Conservation (phyloP, 768 basidiomycete species). For the Clavulina sp. region DNA sequence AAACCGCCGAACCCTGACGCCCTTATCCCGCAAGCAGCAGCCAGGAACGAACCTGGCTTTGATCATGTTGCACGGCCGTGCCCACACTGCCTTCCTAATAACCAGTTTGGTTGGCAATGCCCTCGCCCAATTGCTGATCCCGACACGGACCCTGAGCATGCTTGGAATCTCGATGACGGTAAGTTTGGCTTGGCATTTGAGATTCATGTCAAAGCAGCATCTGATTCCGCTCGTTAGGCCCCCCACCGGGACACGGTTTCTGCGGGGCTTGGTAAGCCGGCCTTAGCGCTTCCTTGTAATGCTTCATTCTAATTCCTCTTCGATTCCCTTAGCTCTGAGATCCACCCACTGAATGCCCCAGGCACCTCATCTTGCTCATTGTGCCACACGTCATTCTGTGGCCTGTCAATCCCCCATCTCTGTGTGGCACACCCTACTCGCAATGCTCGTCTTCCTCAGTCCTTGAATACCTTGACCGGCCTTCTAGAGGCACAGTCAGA, state of each 20-base stretch:
- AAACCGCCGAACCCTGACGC: slow-evolving; percentile 41
- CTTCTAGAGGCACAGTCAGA: slow-evolving; percentile 36
- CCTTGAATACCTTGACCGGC: slow-evolving; percentile 48
- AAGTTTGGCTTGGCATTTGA: background rate
- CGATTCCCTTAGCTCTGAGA: slow-evolving; percentile 38
- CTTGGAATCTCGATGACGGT: slow-evolving; percentile 65
- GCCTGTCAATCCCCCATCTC: slow-evolving; percentile 56
- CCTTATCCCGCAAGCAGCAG: slow-evolving; percentile 60
- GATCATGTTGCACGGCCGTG: slow-evolving; percentile 56
- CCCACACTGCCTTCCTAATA: slow-evolving; percentile 49
- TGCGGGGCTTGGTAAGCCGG: slow-evolving; percentile 61
- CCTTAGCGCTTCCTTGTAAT: background rate
- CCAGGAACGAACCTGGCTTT: slow-evolving; percentile 31
- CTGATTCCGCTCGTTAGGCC: background rate
- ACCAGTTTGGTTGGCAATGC: slow-evolving; percentile 63
- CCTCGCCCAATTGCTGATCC: slow-evolving; percentile 69
- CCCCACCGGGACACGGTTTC: slow-evolving; percentile 60
- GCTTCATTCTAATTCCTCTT: background rate
- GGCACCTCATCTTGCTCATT: slow-evolving; percentile 70
- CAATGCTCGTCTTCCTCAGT: slow-evolving; percentile 45
- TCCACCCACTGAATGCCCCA: slow-evolving; percentile 56
- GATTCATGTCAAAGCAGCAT: background rate
- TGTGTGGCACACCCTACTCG: slow-evolving; percentile 43
- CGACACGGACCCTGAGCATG: slow-evolving; percentile 43
- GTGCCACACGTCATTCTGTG: slow-evolving; percentile 69